These are phyloP conservation scores for Salix brachista DNA, from an alignment of 345 rosid species.

Conservation along the genomic window DNA sequence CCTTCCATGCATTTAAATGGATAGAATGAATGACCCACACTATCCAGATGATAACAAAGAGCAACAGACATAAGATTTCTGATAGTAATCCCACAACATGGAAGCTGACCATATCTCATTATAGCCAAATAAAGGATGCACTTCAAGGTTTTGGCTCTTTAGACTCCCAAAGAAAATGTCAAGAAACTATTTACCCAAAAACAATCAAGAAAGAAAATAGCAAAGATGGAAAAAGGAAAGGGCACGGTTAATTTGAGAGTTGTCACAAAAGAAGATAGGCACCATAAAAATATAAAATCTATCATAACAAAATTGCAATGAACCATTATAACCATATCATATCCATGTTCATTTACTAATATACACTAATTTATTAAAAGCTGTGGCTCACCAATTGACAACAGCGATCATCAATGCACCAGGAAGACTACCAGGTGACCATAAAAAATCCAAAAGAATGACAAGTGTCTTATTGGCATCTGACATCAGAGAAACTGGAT, in stretches of 20 bases:
- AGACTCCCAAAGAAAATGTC: not conserved
- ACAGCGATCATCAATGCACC: conserved; percentile 61
- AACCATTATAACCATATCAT: not conserved
- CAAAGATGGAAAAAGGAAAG: too few species aligned
- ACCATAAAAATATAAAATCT: too few species aligned
- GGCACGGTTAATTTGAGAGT: not conserved
- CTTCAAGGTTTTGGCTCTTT: not conserved
- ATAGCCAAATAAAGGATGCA: not conserved
- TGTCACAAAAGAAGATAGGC: too few species aligned
- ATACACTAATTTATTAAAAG: conserved; percentile 3
- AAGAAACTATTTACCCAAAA: not conserved
- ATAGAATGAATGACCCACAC: too few species aligned
- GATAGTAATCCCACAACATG: not conserved
- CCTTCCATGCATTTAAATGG: too few species aligned
- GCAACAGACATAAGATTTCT: too few species aligned
- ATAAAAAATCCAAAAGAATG: conserved; percentile 57
- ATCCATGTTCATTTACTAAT: not conserved
- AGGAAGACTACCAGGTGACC: conserved; percentile 52
- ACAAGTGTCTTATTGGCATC: conserved; percentile 61
- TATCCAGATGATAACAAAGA: too few species aligned
- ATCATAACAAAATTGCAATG: too few species aligned
- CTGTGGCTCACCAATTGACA: conserved; percentile 72
- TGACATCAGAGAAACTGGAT: conserved; percentile 52
- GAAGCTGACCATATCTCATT: not conserved
- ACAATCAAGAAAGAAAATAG: not conserved